phyloP scores from a whole-genome alignment of 768 basidiomycete species.

The Cubamyces lactineus region DNA sequence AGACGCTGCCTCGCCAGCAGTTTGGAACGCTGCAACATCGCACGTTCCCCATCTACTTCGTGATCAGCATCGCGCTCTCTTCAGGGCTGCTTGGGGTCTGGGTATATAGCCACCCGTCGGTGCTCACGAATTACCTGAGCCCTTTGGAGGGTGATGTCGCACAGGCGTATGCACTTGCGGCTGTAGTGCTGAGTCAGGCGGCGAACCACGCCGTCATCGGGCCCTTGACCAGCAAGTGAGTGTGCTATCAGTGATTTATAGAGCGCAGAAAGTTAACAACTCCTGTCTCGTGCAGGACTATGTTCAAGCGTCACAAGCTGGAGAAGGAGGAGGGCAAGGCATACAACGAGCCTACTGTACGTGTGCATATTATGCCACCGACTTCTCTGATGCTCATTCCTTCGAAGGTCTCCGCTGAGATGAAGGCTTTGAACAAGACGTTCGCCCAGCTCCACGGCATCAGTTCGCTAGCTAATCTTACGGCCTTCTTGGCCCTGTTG shows the following conservation, averaged over 20 bases:
- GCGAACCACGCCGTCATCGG: slow-evolving; percentile 73
- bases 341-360: slow-evolving; percentile 67
- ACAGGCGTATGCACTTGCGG: slow-evolving; percentile 61
- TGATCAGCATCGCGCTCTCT: slow-evolving; percentile 57
- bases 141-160: slow-evolving; percentile 62
- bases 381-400: neutral
- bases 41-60: slow-evolving; percentile 77
- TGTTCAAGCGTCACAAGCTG: slow-evolving; percentile 71
- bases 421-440: slow-evolving; percentile 68
- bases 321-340: slow-evolving; percentile 76
- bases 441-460: slow-evolving; percentile 73
- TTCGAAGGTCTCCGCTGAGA: slow-evolving; percentile 34
- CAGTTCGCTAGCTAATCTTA: slow-evolving; percentile 68
- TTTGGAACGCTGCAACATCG: slow-evolving; percentile 76
- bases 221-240: slow-evolving; percentile 71
- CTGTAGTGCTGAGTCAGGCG: slow-evolving; percentile 51
- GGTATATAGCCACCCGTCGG: slow-evolving; percentile 60
- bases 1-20: slow-evolving; percentile 67
- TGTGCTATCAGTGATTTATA: slow-evolving; percentile 2
- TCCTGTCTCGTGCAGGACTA: slow-evolving; percentile 49
- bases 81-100: slow-evolving; percentile 58
- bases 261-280: neutral
- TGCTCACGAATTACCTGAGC: slow-evolving; percentile 48
- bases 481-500: slow-evolving; percentile 57
- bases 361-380: slow-evolving; percentile 28